A percentile compares a stretch with the other conserved stretches of the same genome.
phyloP scores from a whole-genome alignment of 2,329 filamentous ascomycete genomes.

The Apiospora sp. region DNA sequence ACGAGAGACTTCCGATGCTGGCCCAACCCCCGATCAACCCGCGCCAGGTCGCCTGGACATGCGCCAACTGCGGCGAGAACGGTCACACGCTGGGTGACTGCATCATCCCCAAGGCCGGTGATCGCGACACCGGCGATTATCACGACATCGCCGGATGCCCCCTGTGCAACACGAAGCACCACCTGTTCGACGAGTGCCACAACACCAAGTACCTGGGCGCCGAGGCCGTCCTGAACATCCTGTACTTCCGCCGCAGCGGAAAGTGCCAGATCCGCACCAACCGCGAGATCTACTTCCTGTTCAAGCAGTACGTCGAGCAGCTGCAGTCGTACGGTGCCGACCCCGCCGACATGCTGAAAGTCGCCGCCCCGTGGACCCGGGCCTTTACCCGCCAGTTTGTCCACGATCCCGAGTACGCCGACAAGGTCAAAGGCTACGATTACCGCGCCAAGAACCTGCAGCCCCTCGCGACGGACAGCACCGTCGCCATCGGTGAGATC shows the following conservation, averaged over 20 bases:
- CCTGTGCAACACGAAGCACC: background rate
- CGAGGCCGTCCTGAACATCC: background rate
- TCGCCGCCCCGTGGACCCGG: no score
- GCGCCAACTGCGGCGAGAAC: background rate
- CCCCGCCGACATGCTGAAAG: no score
- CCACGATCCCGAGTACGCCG: background rate
- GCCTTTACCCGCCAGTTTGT: background rate
- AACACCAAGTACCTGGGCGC: background rate
- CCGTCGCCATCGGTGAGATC: no score
- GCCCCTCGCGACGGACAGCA: no score
- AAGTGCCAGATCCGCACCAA: background rate
- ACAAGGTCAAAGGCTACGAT: background rate
- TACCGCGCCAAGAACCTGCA: no score
- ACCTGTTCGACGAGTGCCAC: background rate
- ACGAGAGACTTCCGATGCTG: no score
- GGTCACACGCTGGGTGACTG: background rate
- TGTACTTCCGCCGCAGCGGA: background rate
- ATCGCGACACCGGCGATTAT: no score
- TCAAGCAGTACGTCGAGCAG: background rate
- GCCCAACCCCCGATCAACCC: no score
- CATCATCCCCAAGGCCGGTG: no score
- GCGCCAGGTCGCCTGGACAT: no score
- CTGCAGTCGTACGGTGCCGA: no score
- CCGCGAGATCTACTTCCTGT: background rate
- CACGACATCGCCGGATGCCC: background rate